Percentiles rank a stretch among this genome's conserved stretches.
Evolutionary conservation across 208 protist genomes (phyloP).

Genomic region (Spongospora subterranea): DNA sequence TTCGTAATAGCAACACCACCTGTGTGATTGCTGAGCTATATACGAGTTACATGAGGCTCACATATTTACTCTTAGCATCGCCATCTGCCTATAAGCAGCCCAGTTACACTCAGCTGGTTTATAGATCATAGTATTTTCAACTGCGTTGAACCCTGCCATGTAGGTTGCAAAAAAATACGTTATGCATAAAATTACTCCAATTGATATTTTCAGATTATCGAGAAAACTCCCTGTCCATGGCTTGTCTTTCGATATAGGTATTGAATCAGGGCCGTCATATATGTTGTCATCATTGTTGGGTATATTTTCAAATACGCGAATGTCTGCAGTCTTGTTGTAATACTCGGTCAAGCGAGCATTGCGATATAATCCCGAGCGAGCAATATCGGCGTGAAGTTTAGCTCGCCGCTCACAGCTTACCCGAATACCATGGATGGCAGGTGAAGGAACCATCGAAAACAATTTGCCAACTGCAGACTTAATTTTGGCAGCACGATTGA

Average conservation of each 20-base stretch:
- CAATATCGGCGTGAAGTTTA: background rate
- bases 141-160: background rate
- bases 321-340: background rate
- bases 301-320: background rate
- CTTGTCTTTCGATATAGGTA: background rate
- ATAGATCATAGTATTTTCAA: background rate
- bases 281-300: background rate
- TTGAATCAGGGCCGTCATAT: background rate
- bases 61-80: background rate
- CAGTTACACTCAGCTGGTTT: conserved; percentile 51
- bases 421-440: background rate
- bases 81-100: background rate
- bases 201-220: background rate
- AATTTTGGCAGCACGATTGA: background rate
- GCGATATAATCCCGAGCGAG: background rate
- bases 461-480: background rate
- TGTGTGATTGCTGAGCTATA: no score
- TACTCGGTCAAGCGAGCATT: background rate
- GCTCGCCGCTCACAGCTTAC: background rate
- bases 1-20: conserved; percentile 27
- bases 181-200: conserved; percentile 14
- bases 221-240: background rate
- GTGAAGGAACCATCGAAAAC: background rate
- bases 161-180: conserved; percentile 45
- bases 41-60: no score